These are phyloP conservation scores for Collybia mongolica DNA, from an alignment of 768 basidiomycete species.

Conservation along the genomic window DNA sequence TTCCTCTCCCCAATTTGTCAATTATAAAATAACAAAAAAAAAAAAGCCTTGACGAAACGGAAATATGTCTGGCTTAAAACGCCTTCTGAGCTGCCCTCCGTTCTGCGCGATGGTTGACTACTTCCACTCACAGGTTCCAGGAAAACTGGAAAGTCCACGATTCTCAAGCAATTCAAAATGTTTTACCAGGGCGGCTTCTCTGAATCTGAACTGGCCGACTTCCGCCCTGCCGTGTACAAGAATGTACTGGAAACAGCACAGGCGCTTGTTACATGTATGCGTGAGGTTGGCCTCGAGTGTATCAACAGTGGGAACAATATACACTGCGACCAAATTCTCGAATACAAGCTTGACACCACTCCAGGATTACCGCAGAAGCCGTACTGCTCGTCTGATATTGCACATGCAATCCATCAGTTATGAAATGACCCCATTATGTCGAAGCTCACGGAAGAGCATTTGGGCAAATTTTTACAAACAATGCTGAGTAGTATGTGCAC, in stretches of 20 bases:
- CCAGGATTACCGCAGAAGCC: no score
- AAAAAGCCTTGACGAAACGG: no score
- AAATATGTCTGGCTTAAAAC: neutral
- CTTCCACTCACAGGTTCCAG: slow-evolving; percentile 67
- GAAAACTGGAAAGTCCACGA: slow-evolving; percentile 93
- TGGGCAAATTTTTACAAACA: slow-evolving; percentile 91
- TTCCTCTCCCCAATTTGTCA: no score
- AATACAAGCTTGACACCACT: slow-evolving; percentile 41
- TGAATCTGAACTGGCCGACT: slow-evolving; percentile 71
- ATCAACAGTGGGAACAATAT: slow-evolving; percentile 59
- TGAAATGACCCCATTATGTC: slow-evolving; percentile 67
- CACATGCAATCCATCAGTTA: slow-evolving; percentile 62
- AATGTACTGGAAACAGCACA: slow-evolving; percentile 90
- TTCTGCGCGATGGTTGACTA: neutral
- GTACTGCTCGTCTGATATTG: slow-evolving; percentile 58
- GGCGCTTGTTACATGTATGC: slow-evolving; percentile 80
- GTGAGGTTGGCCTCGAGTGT: slow-evolving; percentile 82
- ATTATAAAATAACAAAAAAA: no score
- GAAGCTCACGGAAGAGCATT: slow-evolving; percentile 52
- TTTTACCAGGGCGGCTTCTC: slow-evolving; percentile 93
- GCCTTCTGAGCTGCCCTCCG: no score
- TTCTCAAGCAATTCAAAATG: slow-evolving; percentile 99
- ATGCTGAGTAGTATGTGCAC: slow-evolving; percentile 86
- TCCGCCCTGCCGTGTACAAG: slow-evolving; percentile 76
- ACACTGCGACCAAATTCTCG: slow-evolving; percentile 27